Conservation (phyloP, 2,329 filamentous ascomycete species). For the Ophiosphaerella herpotricha region DNA sequence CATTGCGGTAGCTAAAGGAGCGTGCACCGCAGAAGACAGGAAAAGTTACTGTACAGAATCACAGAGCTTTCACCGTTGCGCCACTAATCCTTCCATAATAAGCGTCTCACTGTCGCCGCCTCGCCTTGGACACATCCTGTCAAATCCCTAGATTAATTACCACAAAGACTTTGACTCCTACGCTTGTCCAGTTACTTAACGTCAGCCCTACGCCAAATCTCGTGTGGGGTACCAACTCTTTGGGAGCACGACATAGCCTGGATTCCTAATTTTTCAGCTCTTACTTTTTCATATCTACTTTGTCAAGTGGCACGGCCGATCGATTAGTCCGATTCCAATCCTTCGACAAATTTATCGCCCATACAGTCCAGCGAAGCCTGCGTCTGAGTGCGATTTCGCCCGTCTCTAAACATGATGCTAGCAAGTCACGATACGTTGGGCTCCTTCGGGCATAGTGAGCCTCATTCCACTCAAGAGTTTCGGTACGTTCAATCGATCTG, state of each 20-base stretch:
- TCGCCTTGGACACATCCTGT: neutral
- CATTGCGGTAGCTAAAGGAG: slow-evolving; percentile 6
- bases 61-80: slow-evolving; percentile 17
- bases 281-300: slow-evolving; percentile 12
- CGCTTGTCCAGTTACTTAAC: slow-evolving; percentile 10
- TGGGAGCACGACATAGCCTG: slow-evolving; percentile 24
- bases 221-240: slow-evolving; percentile 15
- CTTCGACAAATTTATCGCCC: slow-evolving; percentile 11
- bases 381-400: slow-evolving; percentile 12
- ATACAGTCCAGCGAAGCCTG: slow-evolving; percentile 11
- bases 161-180: slow-evolving; percentile 1
- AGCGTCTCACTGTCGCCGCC: slow-evolving; percentile 15
- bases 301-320: slow-evolving; percentile 10
- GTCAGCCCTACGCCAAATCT: slow-evolving; percentile 30
- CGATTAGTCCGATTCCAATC: slow-evolving; percentile 4
- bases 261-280: slow-evolving; percentile 20
- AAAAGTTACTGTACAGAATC: slow-evolving; percentile 12
- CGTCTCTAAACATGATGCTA: slow-evolving; percentile 18
- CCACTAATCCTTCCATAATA: slow-evolving; percentile 7
- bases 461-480: slow-evolving; percentile 12
- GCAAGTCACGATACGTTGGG: slow-evolving; percentile 12
- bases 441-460: slow-evolving; percentile 16
- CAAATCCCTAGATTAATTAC: too few species aligned
- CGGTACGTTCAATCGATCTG: slow-evolving; percentile 15
- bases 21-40: slow-evolving; percentile 20